Conservation (phyloP, 1,284 basidiomycete species). For the Cutaneotrichosporon dermatis region DNA sequence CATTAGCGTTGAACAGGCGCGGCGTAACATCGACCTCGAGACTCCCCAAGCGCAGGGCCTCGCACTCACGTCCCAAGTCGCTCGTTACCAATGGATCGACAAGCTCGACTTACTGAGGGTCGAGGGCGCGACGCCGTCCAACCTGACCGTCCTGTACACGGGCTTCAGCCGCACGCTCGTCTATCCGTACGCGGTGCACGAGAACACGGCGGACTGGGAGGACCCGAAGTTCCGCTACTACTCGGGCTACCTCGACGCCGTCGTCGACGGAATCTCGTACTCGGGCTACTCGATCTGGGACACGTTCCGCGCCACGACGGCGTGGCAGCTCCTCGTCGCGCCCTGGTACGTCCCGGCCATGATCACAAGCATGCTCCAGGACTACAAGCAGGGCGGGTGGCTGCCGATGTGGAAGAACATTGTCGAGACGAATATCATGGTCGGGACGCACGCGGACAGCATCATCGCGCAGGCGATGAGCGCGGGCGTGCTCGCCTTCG, state of each 20-base stretch:
- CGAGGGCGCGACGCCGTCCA: slow-evolving; percentile 51
- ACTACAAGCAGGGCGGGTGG: slow-evolving; percentile 72
- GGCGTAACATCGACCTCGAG: slow-evolving; percentile 57
- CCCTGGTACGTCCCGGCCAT: slow-evolving; percentile 70
- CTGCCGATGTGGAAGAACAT: slow-evolving; percentile 89
- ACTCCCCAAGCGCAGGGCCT: slow-evolving; percentile 53
- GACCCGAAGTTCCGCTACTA: slow-evolving; percentile 59
- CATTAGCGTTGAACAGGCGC: slow-evolving; percentile 70
- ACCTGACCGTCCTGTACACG: slow-evolving; percentile 34
- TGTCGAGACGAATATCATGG: slow-evolving; percentile 58
- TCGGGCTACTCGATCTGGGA: slow-evolving; percentile 84
- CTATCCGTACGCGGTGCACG: slow-evolving; percentile 75
- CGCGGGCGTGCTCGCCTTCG: slow-evolving; percentile 56
- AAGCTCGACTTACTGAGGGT: slow-evolving; percentile 64
- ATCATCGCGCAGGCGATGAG: slow-evolving; percentile 72
- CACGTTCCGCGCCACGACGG: slow-evolving; percentile 72
- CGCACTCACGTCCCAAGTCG: slow-evolving; percentile 59
- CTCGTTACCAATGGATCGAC: slow-evolving; percentile 65
- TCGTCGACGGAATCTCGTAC: slow-evolving; percentile 65
- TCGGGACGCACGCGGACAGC: slow-evolving; percentile 74
- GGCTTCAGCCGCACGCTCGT: slow-evolving; percentile 47
- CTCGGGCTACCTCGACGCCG: slow-evolving; percentile 52
- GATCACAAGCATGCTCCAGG: slow-evolving; percentile 73
- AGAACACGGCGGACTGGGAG: slow-evolving; percentile 47
- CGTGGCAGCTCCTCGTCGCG: slow-evolving; percentile 68